phyloP scores from a whole-genome alignment of 352 stramenopile genomes.

The Phytophthora pini region DNA sequence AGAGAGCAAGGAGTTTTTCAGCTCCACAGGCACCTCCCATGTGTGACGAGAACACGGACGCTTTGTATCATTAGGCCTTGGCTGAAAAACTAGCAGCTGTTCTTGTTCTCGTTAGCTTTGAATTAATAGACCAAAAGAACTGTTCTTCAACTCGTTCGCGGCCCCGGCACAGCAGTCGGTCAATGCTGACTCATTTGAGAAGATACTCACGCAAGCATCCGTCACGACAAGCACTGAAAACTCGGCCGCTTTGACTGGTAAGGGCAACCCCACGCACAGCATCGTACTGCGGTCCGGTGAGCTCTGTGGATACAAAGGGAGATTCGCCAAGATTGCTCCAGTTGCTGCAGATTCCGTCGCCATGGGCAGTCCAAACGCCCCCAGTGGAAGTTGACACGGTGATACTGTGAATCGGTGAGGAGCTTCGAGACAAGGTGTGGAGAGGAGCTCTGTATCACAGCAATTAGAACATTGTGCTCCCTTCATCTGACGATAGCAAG shows the following conservation, averaged over 20 bases:
- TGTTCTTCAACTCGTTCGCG: constrained; percentile 1
- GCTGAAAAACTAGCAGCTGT: constrained; percentile 28
- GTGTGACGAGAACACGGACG: constrained; percentile 40
- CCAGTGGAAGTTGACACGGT: constrained; percentile 22
- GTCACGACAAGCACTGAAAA: constrained; percentile 70
- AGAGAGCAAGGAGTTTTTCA: constrained; percentile 70
- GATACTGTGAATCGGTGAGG: constrained; percentile 58
- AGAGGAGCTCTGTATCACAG: constrained; percentile 47
- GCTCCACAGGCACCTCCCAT: constrained; percentile 27
- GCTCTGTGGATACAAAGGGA: constrained; percentile 43
- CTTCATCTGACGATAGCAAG: neutral
- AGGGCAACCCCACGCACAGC: constrained; percentile 64
- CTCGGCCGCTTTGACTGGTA: constrained; percentile 36
- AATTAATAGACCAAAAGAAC: constrained; percentile 41
- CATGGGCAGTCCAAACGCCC: constrained; percentile 64
- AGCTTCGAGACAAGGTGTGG: constrained; percentile 59
- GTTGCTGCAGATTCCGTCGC: constrained; percentile 60
- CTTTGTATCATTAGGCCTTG: constrained; percentile 42
- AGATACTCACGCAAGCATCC: constrained; percentile 73
- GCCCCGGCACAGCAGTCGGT: neutral
- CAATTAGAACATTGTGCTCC: constrained; percentile 3
- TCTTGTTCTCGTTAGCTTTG: constrained; percentile 30
- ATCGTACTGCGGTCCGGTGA: constrained; percentile 74
- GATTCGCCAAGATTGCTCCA: constrained; percentile 46
- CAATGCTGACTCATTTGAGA: constrained; percentile 13